Evolutionary conservation across 768 basidiomycete species (phyloP), one percentile per base, ranked within the genome.

Genomic region (Leccinum subtestaceum): DNA sequence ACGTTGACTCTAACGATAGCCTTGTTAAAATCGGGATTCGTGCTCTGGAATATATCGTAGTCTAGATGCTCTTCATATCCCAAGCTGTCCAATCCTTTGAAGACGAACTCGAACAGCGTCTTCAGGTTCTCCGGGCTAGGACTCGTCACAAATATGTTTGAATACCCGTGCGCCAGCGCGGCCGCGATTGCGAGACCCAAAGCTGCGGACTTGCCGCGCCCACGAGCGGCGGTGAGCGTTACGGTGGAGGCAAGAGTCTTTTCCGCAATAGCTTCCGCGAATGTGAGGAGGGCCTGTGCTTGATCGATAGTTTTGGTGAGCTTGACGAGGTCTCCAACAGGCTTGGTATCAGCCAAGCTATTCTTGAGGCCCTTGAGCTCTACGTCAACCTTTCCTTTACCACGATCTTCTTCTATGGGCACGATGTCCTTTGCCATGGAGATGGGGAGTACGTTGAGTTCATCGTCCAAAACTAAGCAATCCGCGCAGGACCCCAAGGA

Each of bases 41-140:
- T 93, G 61, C 91, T 94, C 73, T 96, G 93, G 36, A 89, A 85
- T 60, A 98, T 93, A 67, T 98, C 97, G 64, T 98, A 99, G 67
- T 98, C 96, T 52, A 97, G 80, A 75, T 98, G 96, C 71, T 98
- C 97, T 74, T 98, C 95, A 69, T 95, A 99, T 1, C 94, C 95
- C 36, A 98, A 76, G 2, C 83, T 89, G 70, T 98, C 96, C 77
- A 99, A 77, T 1, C 96, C 97, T 71, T 97, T 96, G 81, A 97
- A 97, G 27, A 98, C 82, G 72, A 99, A 98, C 59, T 98, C 94
- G 68, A 98, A 99, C n/a, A 98, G 72, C 0, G 96, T 98, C 77
- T 91, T 95, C 76, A 99, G 77, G 74, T 99, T 99, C 75, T 98
- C 96, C 2, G 97, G 97, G 67, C 89, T 93, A 1, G 97, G 97